Percentiles rank a stretch among this genome's conserved stretches.
Evolutionary conservation across 2,329 filamentous ascomycete genomes (phyloP).

Genomic region (Dactylonectria macrodidyma): DNA sequence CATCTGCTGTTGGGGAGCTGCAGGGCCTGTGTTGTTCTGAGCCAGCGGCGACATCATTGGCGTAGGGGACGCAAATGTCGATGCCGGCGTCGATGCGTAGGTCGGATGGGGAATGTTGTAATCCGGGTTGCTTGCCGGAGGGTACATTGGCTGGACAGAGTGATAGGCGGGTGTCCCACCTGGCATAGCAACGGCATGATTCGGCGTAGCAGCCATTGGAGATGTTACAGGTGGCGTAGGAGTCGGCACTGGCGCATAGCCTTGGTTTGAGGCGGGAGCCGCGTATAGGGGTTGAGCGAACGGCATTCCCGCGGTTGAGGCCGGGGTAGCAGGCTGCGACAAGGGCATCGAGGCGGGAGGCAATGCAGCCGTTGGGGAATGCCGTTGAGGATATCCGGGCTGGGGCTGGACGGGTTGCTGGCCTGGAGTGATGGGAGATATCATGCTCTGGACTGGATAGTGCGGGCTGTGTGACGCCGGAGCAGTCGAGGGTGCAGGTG

Average conservation of each 20-base stretch:
- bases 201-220: conserved; percentile 16
- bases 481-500: conserved; percentile 19
- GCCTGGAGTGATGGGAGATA: conserved; percentile 29
- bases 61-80: conserved; percentile 16
- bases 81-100: conserved; percentile 38
- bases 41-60: conserved; percentile 6
- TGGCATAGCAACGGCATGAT: conserved; percentile 3
- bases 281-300: conserved; percentile 43
- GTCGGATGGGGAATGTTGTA: conserved; percentile 43
- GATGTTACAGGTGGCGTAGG: conserved; percentile 12
- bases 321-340: conserved; percentile 20
- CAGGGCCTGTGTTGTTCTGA: conserved; percentile 13
- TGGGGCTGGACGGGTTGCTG: conserved; percentile 29
- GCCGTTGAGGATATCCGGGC: not conserved
- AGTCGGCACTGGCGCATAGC: conserved; percentile 27
- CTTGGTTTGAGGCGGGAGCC: conserved; percentile 28
- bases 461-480: conserved; percentile 32
- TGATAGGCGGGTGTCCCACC: conserved; percentile 24
- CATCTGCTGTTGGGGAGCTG: conserved; percentile 32
- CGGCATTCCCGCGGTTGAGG: conserved; percentile 31
- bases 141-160: conserved; percentile 21
- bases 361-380: not conserved
- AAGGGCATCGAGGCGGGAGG: not conserved
- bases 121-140: conserved; percentile 24
- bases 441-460: conserved; percentile 25